These are phyloP conservation scores for Volvariella surrecta DNA, from an alignment of 1,284 basidiomycete genomes.

Conservation along the genomic window DNA sequence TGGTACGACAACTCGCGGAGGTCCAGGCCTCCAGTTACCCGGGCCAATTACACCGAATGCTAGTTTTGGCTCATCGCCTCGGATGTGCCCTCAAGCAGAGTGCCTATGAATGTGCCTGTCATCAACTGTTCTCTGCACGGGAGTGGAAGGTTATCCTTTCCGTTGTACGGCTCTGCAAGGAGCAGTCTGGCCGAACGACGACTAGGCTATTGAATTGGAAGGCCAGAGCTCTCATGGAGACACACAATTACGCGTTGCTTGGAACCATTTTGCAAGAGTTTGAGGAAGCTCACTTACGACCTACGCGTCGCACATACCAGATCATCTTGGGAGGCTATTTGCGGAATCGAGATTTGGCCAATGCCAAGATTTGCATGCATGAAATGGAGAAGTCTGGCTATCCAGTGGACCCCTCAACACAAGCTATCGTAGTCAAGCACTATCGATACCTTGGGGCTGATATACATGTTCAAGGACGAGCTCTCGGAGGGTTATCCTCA, in stretches of 20 bases:
- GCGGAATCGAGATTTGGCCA: constrained; percentile 53
- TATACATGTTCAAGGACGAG: constrained; percentile 38
- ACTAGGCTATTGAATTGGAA: constrained; percentile 61
- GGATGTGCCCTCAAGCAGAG: constrained; percentile 41
- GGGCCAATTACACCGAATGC: constrained; percentile 30
- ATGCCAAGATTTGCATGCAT: constrained; percentile 41
- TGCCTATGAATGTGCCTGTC: constrained; percentile 49
- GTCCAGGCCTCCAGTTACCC: constrained; percentile 34
- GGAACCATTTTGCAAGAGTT: constrained; percentile 41
- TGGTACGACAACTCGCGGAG: constrained; percentile 33
- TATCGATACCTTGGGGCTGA: constrained; percentile 58
- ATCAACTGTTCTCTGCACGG: constrained; percentile 33
- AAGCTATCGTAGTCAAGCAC: constrained; percentile 46
- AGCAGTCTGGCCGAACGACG: constrained; percentile 38
- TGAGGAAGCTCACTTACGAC: constrained; percentile 31
- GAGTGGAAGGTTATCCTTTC: constrained; percentile 44
- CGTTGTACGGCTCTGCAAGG: constrained; percentile 36
- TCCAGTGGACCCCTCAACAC: constrained; percentile 44
- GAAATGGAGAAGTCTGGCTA: constrained; percentile 50
- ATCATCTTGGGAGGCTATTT: constrained; percentile 56
- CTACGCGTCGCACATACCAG: constrained; percentile 56
- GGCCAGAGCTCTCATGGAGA: constrained; percentile 47
- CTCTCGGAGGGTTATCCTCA: constrained; percentile 36
- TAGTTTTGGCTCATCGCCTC: constrained; percentile 38
- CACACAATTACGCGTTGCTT: constrained; percentile 36